Evolutionary conservation across 2,329 filamentous ascomycete species (phyloP).

Genomic region (Xylaria sp.): DNA sequence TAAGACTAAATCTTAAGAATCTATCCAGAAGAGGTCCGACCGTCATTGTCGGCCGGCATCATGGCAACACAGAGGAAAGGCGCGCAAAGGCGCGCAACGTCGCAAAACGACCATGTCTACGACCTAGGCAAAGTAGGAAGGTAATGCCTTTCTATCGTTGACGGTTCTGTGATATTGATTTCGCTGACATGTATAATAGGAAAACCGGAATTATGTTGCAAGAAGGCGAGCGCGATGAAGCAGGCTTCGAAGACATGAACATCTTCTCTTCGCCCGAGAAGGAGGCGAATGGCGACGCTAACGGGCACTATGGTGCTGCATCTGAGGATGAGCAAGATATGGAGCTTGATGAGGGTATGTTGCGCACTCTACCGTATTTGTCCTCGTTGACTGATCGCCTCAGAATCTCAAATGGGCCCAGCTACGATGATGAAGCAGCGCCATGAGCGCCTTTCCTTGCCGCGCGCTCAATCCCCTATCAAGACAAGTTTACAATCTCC

Average conservation of each 20-base stretch:
- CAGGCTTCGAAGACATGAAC: constrained; percentile 87
- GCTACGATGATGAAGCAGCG: constrained; percentile 55
- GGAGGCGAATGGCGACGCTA: constrained; percentile 33
- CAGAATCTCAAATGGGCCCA: constrained; percentile 58
- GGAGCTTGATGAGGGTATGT: constrained; percentile 55
- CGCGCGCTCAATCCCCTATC: constrained; percentile 59
- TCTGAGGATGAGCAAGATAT: constrained; percentile 50
- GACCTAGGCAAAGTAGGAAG: constrained; percentile 54
- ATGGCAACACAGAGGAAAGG: constrained; percentile 44
- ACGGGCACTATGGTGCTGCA: constrained; percentile 32
- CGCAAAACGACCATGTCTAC: constrained; percentile 51
- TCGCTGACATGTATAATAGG: constrained; percentile 51
- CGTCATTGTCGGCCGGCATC: background rate
- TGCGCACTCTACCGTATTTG: constrained; percentile 23
- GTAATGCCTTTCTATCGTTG: constrained; percentile 35
- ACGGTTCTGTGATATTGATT: background rate
- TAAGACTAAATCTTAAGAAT: constrained; percentile 10
- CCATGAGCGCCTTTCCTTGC: constrained; percentile 50
- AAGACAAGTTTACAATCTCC: constrained; percentile 66
- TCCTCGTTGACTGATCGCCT: constrained; percentile 6
- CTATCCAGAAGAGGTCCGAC: background rate
- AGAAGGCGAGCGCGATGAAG: constrained; percentile 83
- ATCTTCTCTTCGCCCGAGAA: constrained; percentile 88
- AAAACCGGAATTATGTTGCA: constrained; percentile 86
- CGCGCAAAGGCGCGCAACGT: constrained; percentile 41